These are phyloP conservation scores for Kwoniella sp. DNA, from an alignment of 768 basidiomycete species.

Conservation along the genomic window DNA sequence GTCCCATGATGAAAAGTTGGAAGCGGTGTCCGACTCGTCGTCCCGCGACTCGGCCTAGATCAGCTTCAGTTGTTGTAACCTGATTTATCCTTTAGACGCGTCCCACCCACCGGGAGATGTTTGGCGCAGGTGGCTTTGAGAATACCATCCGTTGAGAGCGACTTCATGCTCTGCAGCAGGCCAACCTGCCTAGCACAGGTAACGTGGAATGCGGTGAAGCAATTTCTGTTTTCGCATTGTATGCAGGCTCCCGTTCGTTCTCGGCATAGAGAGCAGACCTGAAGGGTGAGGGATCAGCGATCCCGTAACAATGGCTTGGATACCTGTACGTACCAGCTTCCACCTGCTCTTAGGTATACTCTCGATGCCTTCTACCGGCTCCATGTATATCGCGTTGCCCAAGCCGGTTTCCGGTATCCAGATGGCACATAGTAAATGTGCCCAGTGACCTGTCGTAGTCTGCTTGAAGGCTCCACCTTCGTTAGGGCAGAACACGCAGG, in stretches of 20 bases:
- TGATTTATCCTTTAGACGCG: background rate
- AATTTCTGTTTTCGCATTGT: slow-evolving; percentile 84
- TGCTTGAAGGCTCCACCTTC: slow-evolving; percentile 99
- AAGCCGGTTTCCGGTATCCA: slow-evolving; percentile 95
- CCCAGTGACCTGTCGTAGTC: slow-evolving; percentile 86
- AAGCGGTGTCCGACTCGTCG: slow-evolving; percentile 51
- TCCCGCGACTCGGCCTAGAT: slow-evolving; percentile 36
- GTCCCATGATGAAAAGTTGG: slow-evolving; percentile 12
- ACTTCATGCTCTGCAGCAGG: slow-evolving; percentile 56
- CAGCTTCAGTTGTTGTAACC: background rate
- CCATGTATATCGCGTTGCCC: slow-evolving; percentile 95
- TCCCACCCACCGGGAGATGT: slow-evolving; percentile 73
- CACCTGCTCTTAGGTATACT: slow-evolving; percentile 82
- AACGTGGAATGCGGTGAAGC: slow-evolving; percentile 88
- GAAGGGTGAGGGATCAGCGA: slow-evolving; percentile 13
- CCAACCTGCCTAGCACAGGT: slow-evolving; percentile 89
- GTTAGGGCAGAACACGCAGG: slow-evolving; percentile 91
- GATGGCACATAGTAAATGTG: slow-evolving; percentile 91
- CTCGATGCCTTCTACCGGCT: slow-evolving; percentile 87
- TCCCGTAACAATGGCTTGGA: background rate
- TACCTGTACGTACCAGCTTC: slow-evolving; percentile 68
- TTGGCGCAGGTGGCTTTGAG: slow-evolving; percentile 82
- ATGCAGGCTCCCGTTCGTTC: slow-evolving; percentile 77
- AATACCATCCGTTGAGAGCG: slow-evolving; percentile 33
- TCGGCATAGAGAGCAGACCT: slow-evolving; percentile 65